A percentile compares a stretch with the other conserved stretches of the same genome.
Conservation (phyloP, 1,284 basidiomycete species). For the Leccinum fallax region DNA sequence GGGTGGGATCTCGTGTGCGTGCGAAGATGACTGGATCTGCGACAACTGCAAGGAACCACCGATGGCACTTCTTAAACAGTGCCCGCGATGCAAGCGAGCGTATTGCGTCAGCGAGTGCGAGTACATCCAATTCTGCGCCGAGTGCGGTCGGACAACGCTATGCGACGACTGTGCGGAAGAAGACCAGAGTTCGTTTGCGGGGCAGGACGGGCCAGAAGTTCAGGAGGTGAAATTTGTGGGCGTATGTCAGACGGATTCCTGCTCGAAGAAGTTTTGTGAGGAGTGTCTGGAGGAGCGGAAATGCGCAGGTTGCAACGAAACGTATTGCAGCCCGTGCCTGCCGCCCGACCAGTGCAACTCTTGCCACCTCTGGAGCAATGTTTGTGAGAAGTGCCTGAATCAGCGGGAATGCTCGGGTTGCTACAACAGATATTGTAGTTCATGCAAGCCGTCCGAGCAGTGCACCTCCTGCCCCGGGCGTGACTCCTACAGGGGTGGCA, state of each 20-base stretch:
- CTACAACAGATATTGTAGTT: conserved; percentile 12
- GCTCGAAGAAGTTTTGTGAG: conserved; percentile 16
- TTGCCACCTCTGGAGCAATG: conserved; percentile 2
- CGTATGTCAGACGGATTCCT: conserved; percentile 5
- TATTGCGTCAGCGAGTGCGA: conserved; percentile 14
- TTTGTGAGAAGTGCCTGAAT: not conserved
- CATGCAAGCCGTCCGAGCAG: conserved; percentile 6
- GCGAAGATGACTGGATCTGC: conserved; percentile 25
- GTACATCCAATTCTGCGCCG: conserved; percentile 19
- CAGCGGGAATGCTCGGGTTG: conserved; percentile 18
- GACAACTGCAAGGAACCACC: conserved; percentile 23
- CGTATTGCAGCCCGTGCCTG: conserved; percentile 19
- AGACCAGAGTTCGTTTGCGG: conserved; percentile 15
- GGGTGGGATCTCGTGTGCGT: conserved; percentile 20
- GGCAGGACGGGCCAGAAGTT: not conserved
- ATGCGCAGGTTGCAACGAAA: conserved; percentile 17
- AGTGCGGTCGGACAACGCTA: conserved; percentile 23
- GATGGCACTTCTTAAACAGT: not conserved
- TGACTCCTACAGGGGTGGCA: not conserved
- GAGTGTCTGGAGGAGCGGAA: conserved; percentile 1
- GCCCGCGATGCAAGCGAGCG: not conserved
- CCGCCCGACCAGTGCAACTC: conserved; percentile 4
- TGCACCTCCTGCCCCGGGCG: not conserved
- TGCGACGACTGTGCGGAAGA: conserved; percentile 17
- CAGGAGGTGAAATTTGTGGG: conserved; percentile 12